Conservation (phyloP, 2,329 filamentous ascomycete genomes). For the Hyphodiscus sp. region DNA sequence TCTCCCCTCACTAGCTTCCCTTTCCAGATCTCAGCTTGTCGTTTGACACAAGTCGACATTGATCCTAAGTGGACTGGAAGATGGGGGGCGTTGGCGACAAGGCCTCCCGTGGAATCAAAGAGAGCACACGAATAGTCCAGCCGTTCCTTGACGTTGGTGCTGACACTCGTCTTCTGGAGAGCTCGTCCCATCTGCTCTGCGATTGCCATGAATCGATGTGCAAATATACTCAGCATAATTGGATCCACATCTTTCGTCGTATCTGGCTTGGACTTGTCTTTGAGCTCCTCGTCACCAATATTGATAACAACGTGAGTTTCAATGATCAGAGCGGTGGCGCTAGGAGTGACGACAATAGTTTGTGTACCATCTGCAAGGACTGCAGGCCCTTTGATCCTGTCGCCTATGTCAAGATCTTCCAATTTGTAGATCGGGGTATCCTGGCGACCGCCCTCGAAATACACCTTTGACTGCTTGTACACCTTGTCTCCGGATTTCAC, state of each 20-base stretch:
- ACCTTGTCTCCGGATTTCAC: slow-evolving; percentile 43
- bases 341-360: slow-evolving; percentile 84
- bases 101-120: slow-evolving; percentile 67
- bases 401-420: slow-evolving; percentile 64
- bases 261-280: slow-evolving; percentile 30
- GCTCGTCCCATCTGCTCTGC: slow-evolving; percentile 79
- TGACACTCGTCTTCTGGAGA: slow-evolving; percentile 73
- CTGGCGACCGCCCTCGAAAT: slow-evolving; percentile 74
- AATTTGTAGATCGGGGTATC: slow-evolving; percentile 81
- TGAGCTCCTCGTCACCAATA: slow-evolving; percentile 51
- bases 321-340: slow-evolving; percentile 68
- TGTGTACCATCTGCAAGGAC: slow-evolving; percentile 85
- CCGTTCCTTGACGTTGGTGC: slow-evolving; percentile 75
- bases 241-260: slow-evolving; percentile 57
- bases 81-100: slow-evolving; percentile 77
- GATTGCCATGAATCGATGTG: slow-evolving; percentile 78
- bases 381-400: slow-evolving; percentile 70
- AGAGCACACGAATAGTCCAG: slow-evolving; percentile 79
- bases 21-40: slow-evolving; percentile 74
- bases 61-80: slow-evolving; percentile 75
- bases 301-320: slow-evolving; percentile 88
- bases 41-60: slow-evolving; percentile 78
- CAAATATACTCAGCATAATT: slow-evolving; percentile 72
- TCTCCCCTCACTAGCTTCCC: slow-evolving; percentile 73
- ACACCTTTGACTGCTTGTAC: slow-evolving; percentile 64